Evolutionary conservation across 352 stramenopile genomes (phyloP).

Genomic region (Phytophthora ramorum): DNA sequence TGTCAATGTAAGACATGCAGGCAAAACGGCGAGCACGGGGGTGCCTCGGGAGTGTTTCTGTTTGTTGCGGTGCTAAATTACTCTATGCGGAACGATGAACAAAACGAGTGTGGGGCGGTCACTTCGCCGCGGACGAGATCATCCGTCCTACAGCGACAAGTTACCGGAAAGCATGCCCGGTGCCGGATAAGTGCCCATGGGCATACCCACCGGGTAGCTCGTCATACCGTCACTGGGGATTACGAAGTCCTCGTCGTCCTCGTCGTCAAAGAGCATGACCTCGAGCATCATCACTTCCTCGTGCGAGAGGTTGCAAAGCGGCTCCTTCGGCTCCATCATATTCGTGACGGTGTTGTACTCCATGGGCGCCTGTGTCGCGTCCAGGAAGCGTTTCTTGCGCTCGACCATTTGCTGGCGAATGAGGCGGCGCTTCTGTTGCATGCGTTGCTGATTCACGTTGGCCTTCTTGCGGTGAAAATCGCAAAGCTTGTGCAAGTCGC

Average conservation of each 20-base stretch:
- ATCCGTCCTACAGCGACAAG: slow-evolving; percentile 36
- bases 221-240: slow-evolving; percentile 16
- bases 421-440: slow-evolving; percentile 62
- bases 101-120: slow-evolving; percentile 23
- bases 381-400: slow-evolving; percentile 58
- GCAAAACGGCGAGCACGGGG: slow-evolving; percentile 16
- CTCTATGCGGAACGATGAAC: slow-evolving; percentile 45
- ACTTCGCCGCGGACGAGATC: not conserved
- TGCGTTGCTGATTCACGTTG: slow-evolving; percentile 80
- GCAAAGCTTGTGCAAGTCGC: slow-evolving; percentile 78
- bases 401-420: slow-evolving; percentile 57
- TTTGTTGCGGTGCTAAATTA: slow-evolving; percentile 43
- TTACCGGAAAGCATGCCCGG: slow-evolving; percentile 26
- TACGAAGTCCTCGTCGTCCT: slow-evolving; percentile 31
- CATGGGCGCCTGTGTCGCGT: slow-evolving; percentile 43
- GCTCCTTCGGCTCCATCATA: slow-evolving; percentile 44
- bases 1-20: slow-evolving; percentile 30
- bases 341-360: slow-evolving; percentile 35
- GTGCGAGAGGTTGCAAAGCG: slow-evolving; percentile 51
- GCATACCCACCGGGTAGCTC: slow-evolving; percentile 22
- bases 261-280: slow-evolving; percentile 52
- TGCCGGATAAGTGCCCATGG: slow-evolving; percentile 24
- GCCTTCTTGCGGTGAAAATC: slow-evolving; percentile 72
- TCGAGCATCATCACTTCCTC: slow-evolving; percentile 56
- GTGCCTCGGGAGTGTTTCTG: slow-evolving; percentile 29